phyloP scores from a whole-genome alignment of 2,329 filamentous ascomycete genomes.

The Fusarium paranaense region DNA sequence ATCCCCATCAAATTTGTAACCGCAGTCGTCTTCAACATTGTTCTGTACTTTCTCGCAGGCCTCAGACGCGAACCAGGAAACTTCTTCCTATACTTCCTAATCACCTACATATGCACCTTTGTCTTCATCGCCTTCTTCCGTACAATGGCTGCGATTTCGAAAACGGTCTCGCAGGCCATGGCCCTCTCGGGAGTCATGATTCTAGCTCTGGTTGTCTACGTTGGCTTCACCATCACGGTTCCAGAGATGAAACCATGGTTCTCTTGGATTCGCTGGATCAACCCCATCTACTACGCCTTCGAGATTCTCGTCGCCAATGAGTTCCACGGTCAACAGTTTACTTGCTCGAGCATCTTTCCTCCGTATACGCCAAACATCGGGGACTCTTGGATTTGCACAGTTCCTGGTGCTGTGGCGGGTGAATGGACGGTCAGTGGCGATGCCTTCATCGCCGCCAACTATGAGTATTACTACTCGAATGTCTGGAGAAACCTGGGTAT shows the following conservation, averaged over 20 bases:
- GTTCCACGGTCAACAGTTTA: constrained; percentile 68
- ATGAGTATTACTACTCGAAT: constrained; percentile 67
- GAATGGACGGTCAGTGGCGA: constrained; percentile 68
- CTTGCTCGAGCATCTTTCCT: constrained; percentile 65
- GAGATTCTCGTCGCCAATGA: constrained; percentile 81
- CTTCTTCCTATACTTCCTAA: constrained; percentile 82
- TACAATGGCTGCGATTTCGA: constrained; percentile 77
- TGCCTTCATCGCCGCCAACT: constrained; percentile 67
- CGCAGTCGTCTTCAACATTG: constrained; percentile 63
- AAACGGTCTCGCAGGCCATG: constrained; percentile 71
- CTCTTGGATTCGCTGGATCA: constrained; percentile 80
- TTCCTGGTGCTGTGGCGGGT: constrained; percentile 66
- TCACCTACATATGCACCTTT: constrained; percentile 75
- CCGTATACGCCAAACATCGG: constrained; percentile 57
- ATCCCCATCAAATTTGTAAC: constrained; percentile 68
- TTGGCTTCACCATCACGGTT: constrained; percentile 42
- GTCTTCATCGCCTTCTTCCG: constrained; percentile 83
- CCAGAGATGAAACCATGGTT: constrained; percentile 72
- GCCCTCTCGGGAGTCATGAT: constrained; percentile 65
- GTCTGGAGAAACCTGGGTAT: constrained; percentile 79
- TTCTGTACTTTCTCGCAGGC: constrained; percentile 68
- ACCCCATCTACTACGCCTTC: constrained; percentile 80
- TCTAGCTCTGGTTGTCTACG: constrained; percentile 60
- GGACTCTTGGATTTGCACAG: constrained; percentile 64
- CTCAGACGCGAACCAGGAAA: constrained; percentile 68